phyloP scores from a whole-genome alignment of 2,329 filamentous ascomycete species.

The Aureobasidium vineae region DNA sequence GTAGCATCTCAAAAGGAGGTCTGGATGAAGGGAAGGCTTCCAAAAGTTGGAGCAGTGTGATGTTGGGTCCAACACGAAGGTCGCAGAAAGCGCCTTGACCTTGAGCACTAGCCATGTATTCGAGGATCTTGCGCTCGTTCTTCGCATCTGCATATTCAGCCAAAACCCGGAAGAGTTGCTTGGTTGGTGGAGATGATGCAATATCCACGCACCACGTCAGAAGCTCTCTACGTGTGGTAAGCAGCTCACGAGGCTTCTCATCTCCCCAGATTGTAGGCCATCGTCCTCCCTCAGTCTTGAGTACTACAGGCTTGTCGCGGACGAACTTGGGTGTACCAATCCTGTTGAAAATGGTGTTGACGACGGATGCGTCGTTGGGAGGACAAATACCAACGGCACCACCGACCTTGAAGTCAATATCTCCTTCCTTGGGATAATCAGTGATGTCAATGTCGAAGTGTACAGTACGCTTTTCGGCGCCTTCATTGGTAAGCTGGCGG shows the following conservation, averaged over 20 bases:
- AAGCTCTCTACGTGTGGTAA: constrained; percentile 87
- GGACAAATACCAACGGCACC: constrained; percentile 93
- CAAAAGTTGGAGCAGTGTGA: constrained; percentile 82
- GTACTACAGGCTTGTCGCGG: constrained; percentile 75
- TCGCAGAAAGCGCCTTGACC: constrained; percentile 93
- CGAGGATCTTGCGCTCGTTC: constrained; percentile 84
- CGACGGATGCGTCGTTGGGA: constrained; percentile 72
- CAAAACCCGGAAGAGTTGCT: constrained; percentile 77
- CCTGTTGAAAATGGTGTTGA: constrained; percentile 80
- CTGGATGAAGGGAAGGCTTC: constrained; percentile 88
- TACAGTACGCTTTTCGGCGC: constrained; percentile 94
- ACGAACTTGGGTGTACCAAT: constrained; percentile 78
- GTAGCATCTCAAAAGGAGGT: constrained; percentile 77
- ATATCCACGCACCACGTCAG: constrained; percentile 94
- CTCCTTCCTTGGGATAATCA: constrained; percentile 80
- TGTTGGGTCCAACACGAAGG: constrained; percentile 77
- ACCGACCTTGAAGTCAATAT: constrained; percentile 92
- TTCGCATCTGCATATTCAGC: constrained; percentile 78
- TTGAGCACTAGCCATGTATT: constrained; percentile 82
- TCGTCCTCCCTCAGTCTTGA: constrained; percentile 76
- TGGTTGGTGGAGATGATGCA: constrained; percentile 88
- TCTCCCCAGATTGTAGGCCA: constrained; percentile 99
- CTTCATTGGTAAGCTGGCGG: constrained; percentile 80
- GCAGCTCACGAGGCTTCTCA: constrained; percentile 76
- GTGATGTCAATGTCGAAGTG: constrained; percentile 98